A percentile compares a stretch with the other conserved stretches of the same genome.
Conservation (phyloP, 306 rosid genomes). For the Leucaena leucocephala region DNA sequence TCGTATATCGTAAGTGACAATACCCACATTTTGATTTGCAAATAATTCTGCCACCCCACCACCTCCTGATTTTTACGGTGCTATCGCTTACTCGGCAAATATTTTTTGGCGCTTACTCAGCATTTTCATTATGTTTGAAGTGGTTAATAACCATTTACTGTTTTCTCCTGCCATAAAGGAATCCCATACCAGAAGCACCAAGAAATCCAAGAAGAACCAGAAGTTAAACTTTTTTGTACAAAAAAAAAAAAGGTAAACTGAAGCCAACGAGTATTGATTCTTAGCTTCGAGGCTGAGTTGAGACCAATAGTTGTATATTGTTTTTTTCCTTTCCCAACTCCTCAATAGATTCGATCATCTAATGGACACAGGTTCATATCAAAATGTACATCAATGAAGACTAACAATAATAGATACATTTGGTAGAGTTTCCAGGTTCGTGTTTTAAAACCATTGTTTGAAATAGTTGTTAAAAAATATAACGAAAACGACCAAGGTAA, state of each 20-base stretch:
- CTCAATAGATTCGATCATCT: slow-evolving; percentile 32
- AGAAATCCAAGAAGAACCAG: slow-evolving; percentile 59
- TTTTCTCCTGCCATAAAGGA: slow-evolving; percentile 52
- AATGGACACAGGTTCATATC: background rate
- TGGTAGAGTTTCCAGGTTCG: background rate
- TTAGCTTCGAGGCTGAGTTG: slow-evolving; percentile 13
- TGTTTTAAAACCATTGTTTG: background rate
- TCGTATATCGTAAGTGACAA: slow-evolving; percentile 68
- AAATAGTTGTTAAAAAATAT: too few relatives aligned
- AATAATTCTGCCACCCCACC: background rate
- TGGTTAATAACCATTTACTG: background rate
- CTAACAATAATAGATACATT: background rate
- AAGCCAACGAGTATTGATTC: slow-evolving; percentile 32
- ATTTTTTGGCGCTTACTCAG: too few relatives aligned
- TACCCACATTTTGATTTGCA: background rate
- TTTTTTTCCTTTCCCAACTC: background rate
- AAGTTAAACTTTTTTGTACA: too few relatives aligned
- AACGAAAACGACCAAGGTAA: background rate
- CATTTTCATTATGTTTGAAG: slow-evolving; percentile 18
- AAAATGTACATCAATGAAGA: background rate
- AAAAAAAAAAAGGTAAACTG: too few relatives aligned
- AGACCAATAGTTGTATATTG: background rate
- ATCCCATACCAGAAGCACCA: slow-evolving; percentile 52
- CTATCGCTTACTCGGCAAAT: background rate
- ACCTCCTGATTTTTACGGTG: slow-evolving; percentile 12